These are phyloP conservation scores for Solanum habrochaites DNA, from an alignment of 257 asterid species.

Conservation along the genomic window DNA sequence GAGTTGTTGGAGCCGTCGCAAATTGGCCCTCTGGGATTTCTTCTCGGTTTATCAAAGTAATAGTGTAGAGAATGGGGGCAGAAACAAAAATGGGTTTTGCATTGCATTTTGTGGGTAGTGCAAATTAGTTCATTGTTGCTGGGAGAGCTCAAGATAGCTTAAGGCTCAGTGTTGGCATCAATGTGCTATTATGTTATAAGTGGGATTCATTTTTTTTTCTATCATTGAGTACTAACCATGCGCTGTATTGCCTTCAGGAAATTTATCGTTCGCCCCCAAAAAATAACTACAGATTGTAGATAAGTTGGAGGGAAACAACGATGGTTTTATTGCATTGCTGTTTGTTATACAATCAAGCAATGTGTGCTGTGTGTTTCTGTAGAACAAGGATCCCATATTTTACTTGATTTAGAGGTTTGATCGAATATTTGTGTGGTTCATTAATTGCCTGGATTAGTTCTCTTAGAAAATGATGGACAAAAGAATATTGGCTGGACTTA, in stretches of 20 bases:
- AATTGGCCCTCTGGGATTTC: not conserved
- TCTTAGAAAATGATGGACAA: not conserved
- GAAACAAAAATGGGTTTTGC: not conserved
- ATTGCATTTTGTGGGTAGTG: not conserved
- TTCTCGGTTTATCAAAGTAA: not conserved
- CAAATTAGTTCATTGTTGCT: not conserved
- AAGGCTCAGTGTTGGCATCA: not conserved
- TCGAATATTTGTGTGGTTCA: not conserved
- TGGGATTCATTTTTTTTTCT: not conserved
- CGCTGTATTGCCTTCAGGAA: not conserved
- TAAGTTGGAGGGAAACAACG: not conserved
- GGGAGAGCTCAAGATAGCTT: not conserved
- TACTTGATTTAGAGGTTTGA: not conserved
- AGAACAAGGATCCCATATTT: not conserved
- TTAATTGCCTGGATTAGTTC: not conserved
- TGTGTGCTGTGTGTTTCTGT: not conserved
- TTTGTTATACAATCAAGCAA: not conserved
- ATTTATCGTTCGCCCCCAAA: not conserved
- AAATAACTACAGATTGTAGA: not conserved
- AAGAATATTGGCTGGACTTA: not conserved
- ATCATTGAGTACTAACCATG: not conserved
- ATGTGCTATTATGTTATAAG: not conserved
- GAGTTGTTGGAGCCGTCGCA: not conserved
- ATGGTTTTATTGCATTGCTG: not conserved
- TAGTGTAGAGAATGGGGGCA: not conserved